A percentile compares a stretch with the other conserved stretches of the same genome.
phyloP scores from a whole-genome alignment of 345 rosid species.

The Gossypium bickii region DNA sequence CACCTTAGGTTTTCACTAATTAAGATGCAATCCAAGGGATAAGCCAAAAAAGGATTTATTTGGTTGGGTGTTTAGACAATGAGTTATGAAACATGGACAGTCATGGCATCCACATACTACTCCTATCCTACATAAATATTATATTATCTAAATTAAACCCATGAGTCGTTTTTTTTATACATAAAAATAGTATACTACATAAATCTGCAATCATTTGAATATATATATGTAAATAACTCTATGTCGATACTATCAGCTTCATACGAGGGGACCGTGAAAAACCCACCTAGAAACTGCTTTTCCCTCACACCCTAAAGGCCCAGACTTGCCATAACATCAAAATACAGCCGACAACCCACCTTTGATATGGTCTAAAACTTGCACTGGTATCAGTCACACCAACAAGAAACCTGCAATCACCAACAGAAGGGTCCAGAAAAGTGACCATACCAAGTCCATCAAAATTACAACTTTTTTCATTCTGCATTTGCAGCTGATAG shows the following conservation, averaged over 20 bases:
- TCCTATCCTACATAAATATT: background rate
- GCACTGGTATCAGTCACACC: constrained; percentile 61
- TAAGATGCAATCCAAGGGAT: background rate
- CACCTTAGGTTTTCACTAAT: background rate
- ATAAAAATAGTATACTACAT: constrained; percentile 11
- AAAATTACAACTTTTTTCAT: constrained; percentile 71
- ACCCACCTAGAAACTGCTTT: constrained; percentile 26
- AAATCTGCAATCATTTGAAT: constrained; percentile 19
- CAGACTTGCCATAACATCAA: constrained; percentile 34
- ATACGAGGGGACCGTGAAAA: constrained; percentile 33
- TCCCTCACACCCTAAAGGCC: constrained; percentile 35
- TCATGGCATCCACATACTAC: background rate
- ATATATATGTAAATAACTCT: constrained; percentile 20
- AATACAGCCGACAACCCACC: constrained; percentile 32
- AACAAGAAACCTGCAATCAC: constrained; percentile 86
- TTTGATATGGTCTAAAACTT: constrained; percentile 19
- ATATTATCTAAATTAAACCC: background rate
- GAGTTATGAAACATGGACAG: background rate
- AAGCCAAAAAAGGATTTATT: background rate
- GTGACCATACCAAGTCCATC: constrained; percentile 91
- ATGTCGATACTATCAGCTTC: constrained; percentile 22
- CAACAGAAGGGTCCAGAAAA: constrained; percentile 79
- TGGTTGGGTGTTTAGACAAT: background rate
- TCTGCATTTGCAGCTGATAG: constrained; percentile 85
- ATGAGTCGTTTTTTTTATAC: background rate